Evolutionary conservation across 2,329 filamentous ascomycete genomes (phyloP).

Genomic region (Harringtonia aguacate): DNA sequence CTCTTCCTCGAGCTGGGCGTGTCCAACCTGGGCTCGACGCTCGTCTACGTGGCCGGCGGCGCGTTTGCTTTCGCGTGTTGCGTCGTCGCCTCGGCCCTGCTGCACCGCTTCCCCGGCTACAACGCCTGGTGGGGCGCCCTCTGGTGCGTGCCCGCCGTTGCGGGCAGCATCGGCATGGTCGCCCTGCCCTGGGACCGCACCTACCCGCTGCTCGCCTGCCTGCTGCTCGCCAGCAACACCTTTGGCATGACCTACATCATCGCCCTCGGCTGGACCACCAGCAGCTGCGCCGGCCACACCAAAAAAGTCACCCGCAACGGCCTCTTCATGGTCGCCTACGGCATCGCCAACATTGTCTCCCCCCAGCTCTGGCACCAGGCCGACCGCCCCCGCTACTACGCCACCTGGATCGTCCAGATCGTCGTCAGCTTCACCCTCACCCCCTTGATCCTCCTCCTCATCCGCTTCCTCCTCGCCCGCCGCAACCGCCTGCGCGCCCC

Average conservation of each 20-base stretch:
- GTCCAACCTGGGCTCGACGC: constrained; percentile 24
- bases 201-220: constrained; percentile 19
- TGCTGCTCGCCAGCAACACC: constrained; percentile 19
- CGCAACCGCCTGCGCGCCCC: constrained; percentile 19
- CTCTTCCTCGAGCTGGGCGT: constrained; percentile 24
- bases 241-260: constrained; percentile 25
- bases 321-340: constrained; percentile 19
- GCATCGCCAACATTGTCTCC: constrained; percentile 18
- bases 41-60: constrained; percentile 25
- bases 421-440: constrained; percentile 23
- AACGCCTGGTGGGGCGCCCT: constrained; percentile 19
- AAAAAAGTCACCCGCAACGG: constrained; percentile 22
- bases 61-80: constrained; percentile 22
- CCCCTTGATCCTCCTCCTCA: constrained; percentile 21
- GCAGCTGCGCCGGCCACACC: constrained; percentile 18
- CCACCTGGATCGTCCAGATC: constrained; percentile 21
- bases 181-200: constrained; percentile 18
- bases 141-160: constrained; percentile 20
- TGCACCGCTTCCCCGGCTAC: constrained; percentile 20
- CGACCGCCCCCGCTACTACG: constrained; percentile 20
- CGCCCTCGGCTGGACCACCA: constrained; percentile 25
- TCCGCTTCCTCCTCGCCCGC: constrained; percentile 20
- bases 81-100: background rate
- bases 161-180: constrained; percentile 21
- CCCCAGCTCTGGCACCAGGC: constrained; percentile 18